Conservation (phyloP, 2,329 filamentous ascomycete species). For the Trichophyton simii region DNA sequence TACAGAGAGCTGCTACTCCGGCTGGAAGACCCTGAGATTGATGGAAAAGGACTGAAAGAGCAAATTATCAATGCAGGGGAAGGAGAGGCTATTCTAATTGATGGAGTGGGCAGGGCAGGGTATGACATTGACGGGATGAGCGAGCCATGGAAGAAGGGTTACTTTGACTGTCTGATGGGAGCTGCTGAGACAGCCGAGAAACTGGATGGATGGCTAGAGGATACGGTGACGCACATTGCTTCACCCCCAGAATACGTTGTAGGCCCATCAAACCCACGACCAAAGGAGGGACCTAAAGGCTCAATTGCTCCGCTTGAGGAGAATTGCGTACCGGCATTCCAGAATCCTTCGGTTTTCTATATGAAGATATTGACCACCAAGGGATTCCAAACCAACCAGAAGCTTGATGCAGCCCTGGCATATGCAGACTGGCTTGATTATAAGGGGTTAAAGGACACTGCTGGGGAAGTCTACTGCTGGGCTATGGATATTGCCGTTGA, state of each 20-base stretch:
- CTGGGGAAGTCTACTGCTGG: conserved; percentile 61
- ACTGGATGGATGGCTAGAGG: conserved; percentile 64
- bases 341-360: conserved; percentile 64
- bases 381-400: conserved; percentile 68
- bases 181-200: conserved; percentile 66
- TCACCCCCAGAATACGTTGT: conserved; percentile 63
- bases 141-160: conserved; percentile 74
- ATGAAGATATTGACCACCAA: conserved; percentile 66
- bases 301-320: conserved; percentile 54
- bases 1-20: conserved; percentile 49
- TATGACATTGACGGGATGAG: conserved; percentile 63
- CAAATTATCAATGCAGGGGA: conserved; percentile 26
- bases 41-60: conserved; percentile 53
- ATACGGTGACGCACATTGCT: conserved; percentile 52
- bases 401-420: conserved; percentile 65
- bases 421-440: conserved; percentile 79
- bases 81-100: conserved; percentile 41
- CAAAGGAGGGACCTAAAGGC: conserved; percentile 52
- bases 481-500: conserved; percentile 61
- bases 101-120: conserved; percentile 43
- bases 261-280: conserved; percentile 72
- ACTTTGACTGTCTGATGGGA: conserved; percentile 70
- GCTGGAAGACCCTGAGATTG: conserved; percentile 55
- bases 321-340: conserved; percentile 58
- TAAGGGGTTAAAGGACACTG: conserved; percentile 53